Evolutionary conservation across 495 filamentous ascomycete genomes (phyloP).

Genomic region (Daldinia grandis): DNA sequence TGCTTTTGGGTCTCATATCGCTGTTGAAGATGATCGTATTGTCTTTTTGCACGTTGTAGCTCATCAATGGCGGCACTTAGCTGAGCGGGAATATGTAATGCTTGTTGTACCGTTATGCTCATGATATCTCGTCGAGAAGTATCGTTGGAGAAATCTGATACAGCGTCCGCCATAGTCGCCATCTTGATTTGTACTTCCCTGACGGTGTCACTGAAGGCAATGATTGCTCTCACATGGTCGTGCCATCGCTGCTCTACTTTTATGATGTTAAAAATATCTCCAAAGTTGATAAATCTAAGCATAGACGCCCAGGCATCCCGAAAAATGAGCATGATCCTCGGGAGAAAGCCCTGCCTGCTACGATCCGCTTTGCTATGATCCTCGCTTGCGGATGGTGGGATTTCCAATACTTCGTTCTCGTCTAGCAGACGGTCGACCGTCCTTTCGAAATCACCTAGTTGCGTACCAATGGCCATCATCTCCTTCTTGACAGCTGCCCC

Average conservation of each 20-base stretch:
- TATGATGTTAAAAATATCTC: neutral
- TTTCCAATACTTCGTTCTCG: conserved; percentile 20
- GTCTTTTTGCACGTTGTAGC: neutral
- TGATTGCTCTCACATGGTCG: conserved; percentile 1
- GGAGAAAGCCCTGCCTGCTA: neutral
- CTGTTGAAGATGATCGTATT: conserved; percentile 2
- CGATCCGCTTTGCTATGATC: neutral
- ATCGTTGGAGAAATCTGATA: neutral
- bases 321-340: neutral
- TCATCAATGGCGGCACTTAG: conserved; percentile 9
- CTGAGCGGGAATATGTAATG: conserved; percentile 1
- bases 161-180: neutral
- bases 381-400: neutral
- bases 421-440: conserved; percentile 13
- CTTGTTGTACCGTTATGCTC: conserved; percentile 10
- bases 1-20: conserved; percentile 2
- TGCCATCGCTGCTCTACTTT: conserved; percentile 7
- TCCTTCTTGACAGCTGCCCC: conserved; percentile 1
- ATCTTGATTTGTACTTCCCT: neutral
- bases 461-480: neutral
- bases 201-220: neutral
- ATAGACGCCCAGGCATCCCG: neutral
- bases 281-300: conserved; percentile 3
- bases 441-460: neutral
- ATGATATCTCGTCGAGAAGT: neutral